Evolutionary conservation across 371 early-diverging fungal species (phyloP).

Genomic region (Mortierella sp.): DNA sequence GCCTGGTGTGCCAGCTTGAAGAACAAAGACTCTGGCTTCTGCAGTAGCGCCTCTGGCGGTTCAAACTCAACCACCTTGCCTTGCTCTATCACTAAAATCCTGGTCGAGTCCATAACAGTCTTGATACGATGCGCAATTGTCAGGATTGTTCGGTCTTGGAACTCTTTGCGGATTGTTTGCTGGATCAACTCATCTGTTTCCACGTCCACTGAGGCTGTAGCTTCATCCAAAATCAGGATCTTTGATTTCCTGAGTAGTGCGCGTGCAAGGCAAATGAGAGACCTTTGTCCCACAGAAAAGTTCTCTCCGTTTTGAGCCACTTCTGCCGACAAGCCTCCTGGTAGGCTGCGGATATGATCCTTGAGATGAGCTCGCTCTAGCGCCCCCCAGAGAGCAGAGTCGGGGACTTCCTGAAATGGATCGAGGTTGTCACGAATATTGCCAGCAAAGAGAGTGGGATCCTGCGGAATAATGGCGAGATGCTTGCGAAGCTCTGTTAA

Average conservation of each 20-base stretch:
- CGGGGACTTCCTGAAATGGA: conserved; percentile 68
- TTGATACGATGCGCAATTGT: conserved; percentile 81
- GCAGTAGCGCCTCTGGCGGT: conserved; percentile 49
- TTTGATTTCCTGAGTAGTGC: conserved; percentile 83
- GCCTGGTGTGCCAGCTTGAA: conserved; percentile 82
- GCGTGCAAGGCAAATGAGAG: conserved; percentile 76
- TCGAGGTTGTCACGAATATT: conserved; percentile 76
- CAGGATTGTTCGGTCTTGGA: conserved; percentile 77
- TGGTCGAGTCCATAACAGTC: conserved; percentile 64
- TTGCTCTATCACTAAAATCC: conserved; percentile 60
- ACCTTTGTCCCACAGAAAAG: conserved; percentile 77
- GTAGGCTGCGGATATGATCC: conserved; percentile 27
- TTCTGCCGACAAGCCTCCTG: conserved; percentile 62
- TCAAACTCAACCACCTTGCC: conserved; percentile 63
- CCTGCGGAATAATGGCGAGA: conserved; percentile 81
- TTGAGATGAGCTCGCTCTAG: conserved; percentile 63
- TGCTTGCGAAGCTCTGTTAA: conserved; percentile 69
- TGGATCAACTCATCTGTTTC: conserved; percentile 90
- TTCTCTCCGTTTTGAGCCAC: conserved; percentile 69
- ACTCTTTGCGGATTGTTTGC: conserved; percentile 84
- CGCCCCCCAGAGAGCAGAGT: conserved; percentile 76
- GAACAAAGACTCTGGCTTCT: conserved; percentile 75
- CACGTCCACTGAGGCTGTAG: conserved; percentile 94
- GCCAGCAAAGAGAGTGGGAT: conserved; percentile 74
- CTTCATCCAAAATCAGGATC: conserved; percentile 93